Conservation (phyloP, 306 rosid species). For the Cercis canadensis region DNA sequence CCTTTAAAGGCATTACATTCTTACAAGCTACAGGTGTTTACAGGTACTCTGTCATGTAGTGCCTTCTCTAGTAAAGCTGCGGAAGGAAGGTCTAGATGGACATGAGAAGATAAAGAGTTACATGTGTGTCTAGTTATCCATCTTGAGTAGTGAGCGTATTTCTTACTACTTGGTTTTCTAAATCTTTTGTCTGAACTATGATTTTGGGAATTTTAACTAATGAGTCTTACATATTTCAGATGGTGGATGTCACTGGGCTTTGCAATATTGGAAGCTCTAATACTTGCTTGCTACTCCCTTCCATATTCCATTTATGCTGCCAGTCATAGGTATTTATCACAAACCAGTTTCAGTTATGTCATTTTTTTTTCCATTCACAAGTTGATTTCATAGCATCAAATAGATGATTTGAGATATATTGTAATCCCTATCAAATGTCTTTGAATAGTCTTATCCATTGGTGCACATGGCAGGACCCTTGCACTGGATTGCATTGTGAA, state of each 20-base stretch:
- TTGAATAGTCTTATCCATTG: slow-evolving; percentile 26
- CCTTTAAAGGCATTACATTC: slow-evolving; percentile 22
- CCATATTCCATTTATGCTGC: slow-evolving; percentile 87
- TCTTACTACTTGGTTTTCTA: slow-evolving; percentile 41
- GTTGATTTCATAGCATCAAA: too few species aligned
- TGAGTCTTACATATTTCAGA: slow-evolving; percentile 53
- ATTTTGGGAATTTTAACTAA: slow-evolving; percentile 39
- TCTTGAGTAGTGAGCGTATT: slow-evolving; percentile 64
- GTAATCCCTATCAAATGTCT: slow-evolving; percentile 15
- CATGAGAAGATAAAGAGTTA: slow-evolving; percentile 98
- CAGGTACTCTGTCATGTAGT: slow-evolving; percentile 89
- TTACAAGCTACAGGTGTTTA: slow-evolving; percentile 30
- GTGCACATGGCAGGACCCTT: slow-evolving; percentile 22
- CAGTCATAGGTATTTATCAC: slow-evolving; percentile 63
- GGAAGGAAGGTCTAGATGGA: slow-evolving; percentile 98
- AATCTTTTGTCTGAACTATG: slow-evolving; percentile 20
- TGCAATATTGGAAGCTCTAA: slow-evolving; percentile 85
- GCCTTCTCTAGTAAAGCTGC: slow-evolving; percentile 93
- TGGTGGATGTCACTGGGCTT: slow-evolving; percentile 99
- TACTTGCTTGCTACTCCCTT: slow-evolving; percentile 89
- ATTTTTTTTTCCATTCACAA: slow-evolving; percentile 14
- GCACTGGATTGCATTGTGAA: slow-evolving; percentile 17
- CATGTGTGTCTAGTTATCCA: slow-evolving; percentile 86
- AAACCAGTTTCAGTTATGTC: not conserved
- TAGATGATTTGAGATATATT: slow-evolving; percentile 21